Evolutionary conservation across 306 rosid species (phyloP), one percentile per base, ranked within the genome.

Genomic region (Cicer arietinum): DNA sequence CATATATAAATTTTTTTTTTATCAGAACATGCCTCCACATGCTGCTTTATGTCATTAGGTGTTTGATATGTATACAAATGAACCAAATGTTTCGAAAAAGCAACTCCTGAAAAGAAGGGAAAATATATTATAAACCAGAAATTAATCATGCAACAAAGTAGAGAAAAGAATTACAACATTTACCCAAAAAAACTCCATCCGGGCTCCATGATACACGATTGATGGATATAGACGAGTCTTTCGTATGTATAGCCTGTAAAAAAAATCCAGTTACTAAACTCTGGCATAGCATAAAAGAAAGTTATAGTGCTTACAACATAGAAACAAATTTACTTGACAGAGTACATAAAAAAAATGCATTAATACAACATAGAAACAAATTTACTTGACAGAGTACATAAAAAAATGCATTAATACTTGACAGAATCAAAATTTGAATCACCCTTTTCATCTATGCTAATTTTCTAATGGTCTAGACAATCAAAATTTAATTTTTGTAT

Each of bases 121-220:
- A 48, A 73, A 6, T 44, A 25, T 50, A 63, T 70, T 62, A 76
- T 61, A 62, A 75, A 35, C 44, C 42, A 69, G 6, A 69, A 52
- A 48, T 39, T 75, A 52, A 58, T 39, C 12, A n/a, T 20, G 47
- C 17, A 73, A 59, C 56, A 48, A 47, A 69, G 11, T 41, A 30
- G 25, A 79, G 48, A 22, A 16, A 18, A 22, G 13, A n/a, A 42
- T 64, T 42, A 66, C 35, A 57, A 43, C 25, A 77, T 90, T 35
- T 84, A 93, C 97, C 98, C 57, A 90, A 72, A 83, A 77, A 85
- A 52, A 47, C 77, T 59, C 93, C 93, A 68, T 91, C 89, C 35
- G 86, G 85, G 79, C 92, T 89, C 98, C 98, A 93, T 10, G 88
- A 68, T 59, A 87, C 89, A n/a, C 88, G 87, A 75, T 81, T 90